Evolutionary conservation across 2,329 filamentous ascomycete genomes (phyloP).

Genomic region (Epichloe scottii): DNA sequence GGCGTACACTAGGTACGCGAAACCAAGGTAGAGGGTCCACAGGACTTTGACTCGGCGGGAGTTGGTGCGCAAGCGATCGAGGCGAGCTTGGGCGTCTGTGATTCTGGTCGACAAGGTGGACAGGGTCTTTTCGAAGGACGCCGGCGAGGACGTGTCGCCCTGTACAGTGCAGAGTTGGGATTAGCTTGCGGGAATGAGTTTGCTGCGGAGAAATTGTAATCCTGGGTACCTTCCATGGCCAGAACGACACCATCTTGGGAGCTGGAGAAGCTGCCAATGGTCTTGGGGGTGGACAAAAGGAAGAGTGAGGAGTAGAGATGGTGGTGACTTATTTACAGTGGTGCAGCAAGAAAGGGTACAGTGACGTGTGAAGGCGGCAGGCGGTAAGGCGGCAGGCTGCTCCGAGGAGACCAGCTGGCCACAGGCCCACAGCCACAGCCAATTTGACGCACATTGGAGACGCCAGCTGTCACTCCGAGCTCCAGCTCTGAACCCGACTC

Average conservation of each 20-base stretch:
- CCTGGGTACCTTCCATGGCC: slow-evolving; percentile 11
- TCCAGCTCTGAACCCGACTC: background rate
- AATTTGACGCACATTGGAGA: background rate
- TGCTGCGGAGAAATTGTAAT: background rate
- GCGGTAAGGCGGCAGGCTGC: too few species aligned
- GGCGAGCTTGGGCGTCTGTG: slow-evolving; percentile 54
- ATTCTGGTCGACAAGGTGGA: slow-evolving; percentile 76
- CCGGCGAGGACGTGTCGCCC: slow-evolving; percentile 71
- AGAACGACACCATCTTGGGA: slow-evolving; percentile 11
- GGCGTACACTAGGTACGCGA: slow-evolving; percentile 78
- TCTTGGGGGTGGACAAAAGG: background rate
- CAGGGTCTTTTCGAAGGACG: slow-evolving; percentile 85
- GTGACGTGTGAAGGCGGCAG: background rate
- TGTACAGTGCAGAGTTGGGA: slow-evolving; percentile 23
- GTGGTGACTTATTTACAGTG: background rate
- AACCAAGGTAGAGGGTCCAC: slow-evolving; percentile 80
- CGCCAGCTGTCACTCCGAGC: background rate
- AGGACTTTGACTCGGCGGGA: slow-evolving; percentile 72
- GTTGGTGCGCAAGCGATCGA: slow-evolving; percentile 60
- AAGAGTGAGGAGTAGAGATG: background rate
- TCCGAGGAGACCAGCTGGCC: too few species aligned
- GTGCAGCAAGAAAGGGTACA: background rate
- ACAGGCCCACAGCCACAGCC: too few species aligned
- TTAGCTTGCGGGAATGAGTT: background rate
- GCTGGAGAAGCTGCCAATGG: background rate